A percentile compares a stretch with the other conserved stretches of the same genome.
Evolutionary conservation across 345 rosid species (phyloP).

Genomic region (Carallia pectinifolia): DNA sequence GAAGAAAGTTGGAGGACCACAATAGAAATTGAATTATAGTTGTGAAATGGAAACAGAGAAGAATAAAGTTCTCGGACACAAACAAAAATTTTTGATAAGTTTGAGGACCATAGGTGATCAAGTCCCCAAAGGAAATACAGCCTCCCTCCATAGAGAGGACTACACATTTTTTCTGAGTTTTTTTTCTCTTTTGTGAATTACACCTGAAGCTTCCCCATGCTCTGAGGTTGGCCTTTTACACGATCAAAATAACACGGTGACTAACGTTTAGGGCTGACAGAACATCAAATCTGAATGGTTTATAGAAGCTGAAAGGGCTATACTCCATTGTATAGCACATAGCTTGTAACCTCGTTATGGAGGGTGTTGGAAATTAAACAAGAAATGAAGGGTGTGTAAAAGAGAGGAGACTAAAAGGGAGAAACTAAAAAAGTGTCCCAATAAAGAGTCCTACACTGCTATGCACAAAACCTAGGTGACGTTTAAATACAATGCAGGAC

Average conservation of each 20-base stretch:
- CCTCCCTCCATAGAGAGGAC: too few species aligned
- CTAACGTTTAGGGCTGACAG: too few species aligned
- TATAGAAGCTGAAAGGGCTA: neutral
- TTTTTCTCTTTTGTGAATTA: neutral
- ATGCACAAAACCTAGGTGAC: slow-evolving; percentile 39
- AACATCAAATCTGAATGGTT: too few species aligned
- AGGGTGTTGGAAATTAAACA: neutral
- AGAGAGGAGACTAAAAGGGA: neutral
- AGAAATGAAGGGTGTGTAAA: neutral
- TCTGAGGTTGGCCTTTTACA: slow-evolving; percentile 34
- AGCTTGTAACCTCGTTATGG: neutral
- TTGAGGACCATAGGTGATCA: too few species aligned
- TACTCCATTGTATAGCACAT: neutral
- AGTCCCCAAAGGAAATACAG: too few species aligned
- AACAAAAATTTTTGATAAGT: too few species aligned
- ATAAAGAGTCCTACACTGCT: slow-evolving; percentile 22
- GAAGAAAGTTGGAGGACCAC: too few species aligned
- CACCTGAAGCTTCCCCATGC: slow-evolving; percentile 36
- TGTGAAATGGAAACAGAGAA: too few species aligned
- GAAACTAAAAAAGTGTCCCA: slow-evolving; percentile 3
- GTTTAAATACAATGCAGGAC: slow-evolving; percentile 34
- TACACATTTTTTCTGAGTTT: too few species aligned
- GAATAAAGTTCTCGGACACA: too few species aligned
- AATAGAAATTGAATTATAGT: too few species aligned
- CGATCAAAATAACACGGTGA: slow-evolving; percentile 8